Evolutionary conservation across 768 basidiomycete genomes (phyloP), one percentile per base, ranked within the genome.

Genomic region (Boletus subcaerulescens): DNA sequence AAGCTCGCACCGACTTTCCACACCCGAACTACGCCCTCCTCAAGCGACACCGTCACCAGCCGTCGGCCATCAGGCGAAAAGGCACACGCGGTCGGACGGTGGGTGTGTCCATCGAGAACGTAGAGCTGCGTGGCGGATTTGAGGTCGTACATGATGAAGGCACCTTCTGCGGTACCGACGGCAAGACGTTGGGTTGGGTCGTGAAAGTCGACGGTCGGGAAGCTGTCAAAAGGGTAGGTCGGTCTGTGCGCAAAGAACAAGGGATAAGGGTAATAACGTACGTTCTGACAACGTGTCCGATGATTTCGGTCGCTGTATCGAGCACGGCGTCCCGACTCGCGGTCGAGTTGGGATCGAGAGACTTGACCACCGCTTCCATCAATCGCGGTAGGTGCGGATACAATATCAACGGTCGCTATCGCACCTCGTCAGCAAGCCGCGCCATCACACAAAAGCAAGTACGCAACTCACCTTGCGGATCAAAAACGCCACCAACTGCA

Each of bases 1-100:
- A 99, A 82, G 64, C 91, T 92, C 10, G 85, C 79, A 0, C 97
- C 96, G 6, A 98, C 94, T 65, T 98, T 98, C 97, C 97, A 99
- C 14, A 96, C 91, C 13, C 93, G 79, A 6, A 93, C 87, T 5
- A 81, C 76, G 26, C 84, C 84, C 66, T 98, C 94, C 57, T 89
- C 90, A 24, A 98, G 76, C 0, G 90, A 96, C 10, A 92, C 76
- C 0, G 93, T 94, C 38, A 96, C 86, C 17, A 98, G 76, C 18
- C 97, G 78, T 18, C 94, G 77, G 0, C 97, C 97, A 63, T 99
- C 97, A 0, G 94, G 89, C 9, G 93, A 96, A 69, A 97, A 98
- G 54, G 87, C 91, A 58, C 91, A 87, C 0, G 92, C 93, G 0
- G 90, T 82, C 11, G 93, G 82, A 2, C 80, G 77, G 64, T 87